Evolutionary conservation across 2,329 filamentous ascomycete genomes (phyloP).

Genomic region (Acephala macrosclerotiorum): DNA sequence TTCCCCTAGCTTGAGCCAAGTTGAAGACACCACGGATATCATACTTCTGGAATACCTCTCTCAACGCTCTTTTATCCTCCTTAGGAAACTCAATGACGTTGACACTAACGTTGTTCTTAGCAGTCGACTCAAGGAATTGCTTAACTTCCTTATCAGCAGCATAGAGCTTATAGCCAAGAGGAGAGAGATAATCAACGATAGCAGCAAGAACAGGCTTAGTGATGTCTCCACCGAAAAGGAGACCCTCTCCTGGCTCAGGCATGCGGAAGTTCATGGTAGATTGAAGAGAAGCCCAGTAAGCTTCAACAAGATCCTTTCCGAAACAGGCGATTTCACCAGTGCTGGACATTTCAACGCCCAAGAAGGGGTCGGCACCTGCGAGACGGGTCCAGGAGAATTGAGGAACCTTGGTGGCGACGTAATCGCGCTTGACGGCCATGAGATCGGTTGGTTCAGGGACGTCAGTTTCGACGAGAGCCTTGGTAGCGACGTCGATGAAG

Average conservation of each 20-base stretch:
- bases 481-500: constrained; percentile 96
- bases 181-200: constrained; percentile 86
- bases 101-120: constrained; percentile 73
- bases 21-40: constrained; percentile 97
- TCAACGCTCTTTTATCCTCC: constrained; percentile 91
- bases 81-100: constrained; percentile 97
- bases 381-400: constrained; percentile 99
- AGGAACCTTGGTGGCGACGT: constrained; percentile 95
- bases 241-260: constrained; percentile 91
- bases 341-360: constrained; percentile 96
- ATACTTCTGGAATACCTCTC: constrained; percentile 96
- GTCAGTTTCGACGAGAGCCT: constrained; percentile 84
- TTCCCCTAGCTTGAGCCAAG: constrained; percentile 82
- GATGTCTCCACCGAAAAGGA: constrained; percentile 90
- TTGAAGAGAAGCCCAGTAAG: constrained; percentile 96
- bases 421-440: constrained; percentile 89
- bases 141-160: constrained; percentile 86
- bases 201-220: constrained; percentile 73
- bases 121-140: constrained; percentile 76
- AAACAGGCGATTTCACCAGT: constrained; percentile 99
- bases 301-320: constrained; percentile 92
- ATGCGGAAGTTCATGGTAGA: constrained; percentile 99
- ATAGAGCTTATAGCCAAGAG: constrained; percentile 93
- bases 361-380: constrained; percentile 94
- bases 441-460: constrained; percentile 87